Evolutionary conservation across 345 rosid genomes (phyloP).

Genomic region (Laguncularia racemosa): DNA sequence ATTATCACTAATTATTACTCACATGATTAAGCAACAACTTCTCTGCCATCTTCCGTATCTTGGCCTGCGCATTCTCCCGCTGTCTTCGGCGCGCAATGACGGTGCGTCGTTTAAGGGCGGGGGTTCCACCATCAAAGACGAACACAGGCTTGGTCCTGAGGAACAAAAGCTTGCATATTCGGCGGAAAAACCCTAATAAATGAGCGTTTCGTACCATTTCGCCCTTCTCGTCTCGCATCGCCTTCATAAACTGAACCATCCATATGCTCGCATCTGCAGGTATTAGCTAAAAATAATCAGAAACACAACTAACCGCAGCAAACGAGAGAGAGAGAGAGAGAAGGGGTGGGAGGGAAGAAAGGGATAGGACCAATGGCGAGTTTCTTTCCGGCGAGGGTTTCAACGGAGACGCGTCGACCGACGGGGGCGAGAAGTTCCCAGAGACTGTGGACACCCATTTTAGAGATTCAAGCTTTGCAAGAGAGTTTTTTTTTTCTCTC

Average conservation of each 20-base stretch:
- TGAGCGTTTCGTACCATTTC: constrained; percentile 93
- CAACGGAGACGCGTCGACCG: constrained; percentile 95
- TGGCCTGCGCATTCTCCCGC: constrained; percentile 89
- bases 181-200: constrained; percentile 80
- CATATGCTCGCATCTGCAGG: constrained; percentile 86
- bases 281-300: background rate
- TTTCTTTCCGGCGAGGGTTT: constrained; percentile 78
- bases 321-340: background rate
- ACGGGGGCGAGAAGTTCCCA: constrained; percentile 90
- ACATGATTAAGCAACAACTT: constrained; percentile 84
- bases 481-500: background rate
- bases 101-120: constrained; percentile 86
- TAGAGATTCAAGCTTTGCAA: constrained; percentile 3
- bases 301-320: background rate
- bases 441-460: constrained; percentile 70
- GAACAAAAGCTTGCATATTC: constrained; percentile 87
- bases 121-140: constrained; percentile 91
- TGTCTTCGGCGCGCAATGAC: constrained; percentile 87
- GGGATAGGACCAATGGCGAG: constrained; percentile 62
- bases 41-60: constrained; percentile 90
- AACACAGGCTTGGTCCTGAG: constrained; percentile 81
- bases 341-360: background rate
- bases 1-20: constrained; percentile 1
- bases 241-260: constrained; percentile 97
- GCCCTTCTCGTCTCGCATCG: constrained; percentile 93